These are phyloP conservation scores for Capronia coronata DNA, from an alignment of 2,329 filamentous ascomycete species.

Conservation along the genomic window DNA sequence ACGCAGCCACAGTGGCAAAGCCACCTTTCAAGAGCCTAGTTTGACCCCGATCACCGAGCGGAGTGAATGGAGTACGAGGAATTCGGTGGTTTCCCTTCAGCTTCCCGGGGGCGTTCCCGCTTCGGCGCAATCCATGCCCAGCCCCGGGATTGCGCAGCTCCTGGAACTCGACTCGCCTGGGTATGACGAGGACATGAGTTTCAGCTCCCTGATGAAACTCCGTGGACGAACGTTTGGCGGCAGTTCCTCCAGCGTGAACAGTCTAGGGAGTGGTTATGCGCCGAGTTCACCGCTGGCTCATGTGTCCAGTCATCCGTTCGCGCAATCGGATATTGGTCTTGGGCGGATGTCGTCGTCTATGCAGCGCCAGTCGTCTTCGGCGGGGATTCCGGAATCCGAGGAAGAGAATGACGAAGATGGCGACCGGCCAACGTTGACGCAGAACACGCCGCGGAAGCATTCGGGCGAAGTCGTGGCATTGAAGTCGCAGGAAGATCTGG, in stretches of 20 bases:
- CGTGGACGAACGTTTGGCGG: conserved; percentile 73
- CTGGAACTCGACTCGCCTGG: conserved; percentile 50
- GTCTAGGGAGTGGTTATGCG: conserved; percentile 36
- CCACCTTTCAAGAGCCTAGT: conserved; percentile 76
- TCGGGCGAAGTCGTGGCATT: conserved; percentile 13
- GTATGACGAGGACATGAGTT: conserved; percentile 62
- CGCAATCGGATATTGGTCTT: conserved; percentile 9
- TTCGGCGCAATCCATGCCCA: conserved; percentile 52
- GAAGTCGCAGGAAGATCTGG: conserved; percentile 23
- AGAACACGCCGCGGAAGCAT: conserved; percentile 28
- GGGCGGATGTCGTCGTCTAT: conserved; percentile 17
- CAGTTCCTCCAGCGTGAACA: conserved; percentile 66
- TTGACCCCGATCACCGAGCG: conserved; percentile 93
- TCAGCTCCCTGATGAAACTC: conserved; percentile 65
- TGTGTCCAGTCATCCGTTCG: conserved; percentile 29
- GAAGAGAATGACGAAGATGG: conserved; percentile 28
- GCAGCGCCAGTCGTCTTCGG: conserved; percentile 18
- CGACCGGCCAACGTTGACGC: conserved; percentile 28
- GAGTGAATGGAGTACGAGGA: conserved; percentile 91
- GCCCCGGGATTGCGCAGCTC: conserved; percentile 70
- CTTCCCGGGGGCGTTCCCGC: conserved; percentile 42
- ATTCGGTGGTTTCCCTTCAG: conserved; percentile 72
- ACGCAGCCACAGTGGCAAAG: conserved; percentile 65
- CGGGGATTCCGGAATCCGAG: conserved; percentile 28
- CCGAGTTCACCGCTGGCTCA: conserved; percentile 35